Evolutionary conservation across 257 asterid species (phyloP).

Genomic region (Phtheirospermum japonicum): DNA sequence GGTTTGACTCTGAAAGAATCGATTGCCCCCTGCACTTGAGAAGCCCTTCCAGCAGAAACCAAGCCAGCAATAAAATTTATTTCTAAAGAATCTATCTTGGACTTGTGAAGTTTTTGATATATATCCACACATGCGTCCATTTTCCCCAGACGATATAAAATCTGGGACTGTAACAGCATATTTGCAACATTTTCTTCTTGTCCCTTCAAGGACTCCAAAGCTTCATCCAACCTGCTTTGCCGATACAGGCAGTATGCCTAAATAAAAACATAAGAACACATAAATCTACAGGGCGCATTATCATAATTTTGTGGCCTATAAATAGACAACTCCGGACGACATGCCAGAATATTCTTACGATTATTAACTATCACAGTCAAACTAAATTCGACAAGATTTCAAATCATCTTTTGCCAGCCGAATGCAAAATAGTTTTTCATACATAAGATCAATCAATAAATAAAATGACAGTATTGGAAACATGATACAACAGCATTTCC

Average conservation of each 20-base stretch:
- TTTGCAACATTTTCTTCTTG: slow-evolving; percentile 47
- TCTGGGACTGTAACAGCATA: slow-evolving; percentile 77
- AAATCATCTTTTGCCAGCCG: too few species aligned
- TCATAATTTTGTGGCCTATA: background rate
- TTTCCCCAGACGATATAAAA: slow-evolving; percentile 69
- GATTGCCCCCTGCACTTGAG: slow-evolving; percentile 75
- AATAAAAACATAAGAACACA: slow-evolving; percentile 20
- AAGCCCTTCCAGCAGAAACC: slow-evolving; percentile 87
- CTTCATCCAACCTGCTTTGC: slow-evolving; percentile 79
- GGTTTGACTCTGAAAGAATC: slow-evolving; percentile 73
- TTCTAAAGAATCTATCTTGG: slow-evolving; percentile 66
- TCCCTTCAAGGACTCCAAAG: slow-evolving; percentile 64
- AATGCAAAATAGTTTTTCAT: too few species aligned
- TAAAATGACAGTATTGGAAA: too few species aligned
- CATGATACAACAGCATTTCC: background rate
- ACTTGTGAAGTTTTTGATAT: slow-evolving; percentile 70
- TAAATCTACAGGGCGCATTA: slow-evolving; percentile 9
- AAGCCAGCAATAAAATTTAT: slow-evolving; percentile 72
- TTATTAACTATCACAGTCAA: too few species aligned
- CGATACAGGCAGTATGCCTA: slow-evolving; percentile 93
- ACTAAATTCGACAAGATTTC: too few species aligned
- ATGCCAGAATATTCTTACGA: too few species aligned
- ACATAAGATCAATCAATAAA: too few species aligned
- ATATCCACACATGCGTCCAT: slow-evolving; percentile 70
- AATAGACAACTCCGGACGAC: too few species aligned